Evolutionary conservation across 352 stramenopile species (phyloP), one percentile per base, ranked within the genome.

Genomic region (Thalassiosira delicatula): DNA sequence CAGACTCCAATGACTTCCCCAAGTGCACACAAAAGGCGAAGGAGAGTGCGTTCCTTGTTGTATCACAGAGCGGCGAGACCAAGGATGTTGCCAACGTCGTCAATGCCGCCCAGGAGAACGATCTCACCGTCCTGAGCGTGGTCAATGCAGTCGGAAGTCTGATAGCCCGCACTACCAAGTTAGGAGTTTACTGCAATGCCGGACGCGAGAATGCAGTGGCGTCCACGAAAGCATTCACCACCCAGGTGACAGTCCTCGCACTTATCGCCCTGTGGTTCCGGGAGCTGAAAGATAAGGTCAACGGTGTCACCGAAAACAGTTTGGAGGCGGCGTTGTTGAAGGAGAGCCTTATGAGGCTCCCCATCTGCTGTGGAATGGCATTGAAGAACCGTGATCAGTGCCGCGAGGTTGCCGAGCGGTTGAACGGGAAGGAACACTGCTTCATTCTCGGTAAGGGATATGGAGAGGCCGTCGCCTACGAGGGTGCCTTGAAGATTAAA

Each of bases 401-500:
- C 82, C 92, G 93, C 42, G 79, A 92, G 67, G 92, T 98, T 81
- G 96, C 96, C 0, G 90, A 96, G 68, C 92, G 88, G 76, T 89
- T 99, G 14, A 76, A 94, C 57, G 77, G 93, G 25, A 97, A 96
- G 70, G 94, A 98, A 76, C 96, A 98, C 83, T 90, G 97, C 19
- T 99, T 99, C 85, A 94, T 99, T 51, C 85, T 99, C 9, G 97
- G 97, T 29, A 96, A 97, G 76, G 85, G 95, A 59, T 98, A 96
- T 74, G 95, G 91, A 57, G 95, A 98, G 82, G 96, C 96, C 4
- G 97, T 98, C 61, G 97, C 97, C 19, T 95, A 97, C 76, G 97
- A 99, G 92, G 97, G 97, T 40, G 97, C 97, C 21, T 87, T 99
- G 21, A 99, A 99, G 90, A 98, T 99, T 69, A 99, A 99, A 90